phyloP scores from a whole-genome alignment of 345 rosid genomes.

The Rhizophora mangle region DNA sequence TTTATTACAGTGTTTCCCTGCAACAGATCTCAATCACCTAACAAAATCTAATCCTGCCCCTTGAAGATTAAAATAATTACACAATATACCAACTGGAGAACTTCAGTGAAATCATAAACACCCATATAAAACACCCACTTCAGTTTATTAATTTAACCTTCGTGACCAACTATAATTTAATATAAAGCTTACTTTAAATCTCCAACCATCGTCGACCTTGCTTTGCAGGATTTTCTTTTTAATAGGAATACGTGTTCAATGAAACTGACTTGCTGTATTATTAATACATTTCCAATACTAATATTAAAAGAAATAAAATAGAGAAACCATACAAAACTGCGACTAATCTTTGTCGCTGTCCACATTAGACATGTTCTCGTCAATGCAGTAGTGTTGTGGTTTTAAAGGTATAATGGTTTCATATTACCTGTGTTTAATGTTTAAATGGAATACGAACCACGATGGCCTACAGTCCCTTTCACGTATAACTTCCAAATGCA shows the following conservation, averaged over 20 bases:
- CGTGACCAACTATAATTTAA: neutral
- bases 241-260: conserved; percentile 16
- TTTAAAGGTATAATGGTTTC: no score
- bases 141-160: neutral
- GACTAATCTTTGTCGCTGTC: conserved; percentile 37
- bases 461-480: no score
- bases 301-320: neutral
- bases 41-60: neutral
- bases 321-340: conserved; percentile 17
- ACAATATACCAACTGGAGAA: neutral
- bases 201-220: conserved; percentile 21
- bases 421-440: neutral
- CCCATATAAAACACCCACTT: neutral
- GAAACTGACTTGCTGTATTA: conserved; percentile 24
- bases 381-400: neutral
- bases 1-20: neutral
- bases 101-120: neutral
- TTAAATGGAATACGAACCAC: neutral
- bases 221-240: conserved; percentile 14
- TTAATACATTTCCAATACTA: conserved; percentile 1
- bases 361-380: conserved; percentile 31
- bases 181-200: conserved; percentile 12
- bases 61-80: neutral
- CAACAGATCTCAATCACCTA: neutral
- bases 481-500: neutral